Percentiles rank a stretch among this genome's conserved stretches.
These are phyloP conservation scores for Lentinus tigrinus DNA, from an alignment of 768 basidiomycete genomes.

Conservation along the genomic window DNA sequence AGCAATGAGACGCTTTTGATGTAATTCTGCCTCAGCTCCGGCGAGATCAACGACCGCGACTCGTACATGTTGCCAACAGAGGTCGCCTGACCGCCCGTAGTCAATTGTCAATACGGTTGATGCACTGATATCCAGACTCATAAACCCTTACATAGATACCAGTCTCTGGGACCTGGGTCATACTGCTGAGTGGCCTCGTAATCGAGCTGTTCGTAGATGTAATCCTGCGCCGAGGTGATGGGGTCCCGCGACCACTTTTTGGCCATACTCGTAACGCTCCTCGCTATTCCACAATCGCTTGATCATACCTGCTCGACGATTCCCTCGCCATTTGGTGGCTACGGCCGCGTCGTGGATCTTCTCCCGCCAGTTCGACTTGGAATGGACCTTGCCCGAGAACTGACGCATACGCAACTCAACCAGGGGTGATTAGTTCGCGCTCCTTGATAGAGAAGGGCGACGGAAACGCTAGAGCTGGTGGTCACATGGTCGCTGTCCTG, in stretches of 20 bases:
- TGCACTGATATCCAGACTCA: no score
- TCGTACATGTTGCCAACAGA: neutral
- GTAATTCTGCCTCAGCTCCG: neutral
- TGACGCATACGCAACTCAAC: slow-evolving; percentile 1
- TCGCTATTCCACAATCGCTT: neutral
- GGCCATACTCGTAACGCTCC: neutral
- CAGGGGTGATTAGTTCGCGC: neutral
- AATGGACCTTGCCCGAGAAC: neutral
- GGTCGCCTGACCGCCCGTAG: neutral
- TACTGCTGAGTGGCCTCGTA: neutral
- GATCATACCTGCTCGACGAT: neutral
- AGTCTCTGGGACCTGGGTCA: slow-evolving; percentile 3
- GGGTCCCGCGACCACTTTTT: neutral
- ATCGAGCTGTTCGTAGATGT: neutral
- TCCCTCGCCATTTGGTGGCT: slow-evolving; percentile 4
- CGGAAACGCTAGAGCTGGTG: no score
- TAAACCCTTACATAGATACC: neutral
- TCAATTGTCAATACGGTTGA: neutral
- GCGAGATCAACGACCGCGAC: neutral
- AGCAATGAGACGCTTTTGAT: slow-evolving; percentile 20
- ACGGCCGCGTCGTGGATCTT: slow-evolving; percentile 5
- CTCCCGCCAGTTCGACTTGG: slow-evolving; percentile 8
- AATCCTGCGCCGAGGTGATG: neutral
- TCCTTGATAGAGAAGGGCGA: neutral
- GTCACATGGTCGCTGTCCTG: no score